These are phyloP conservation scores for Fusarium sp. DNA, from an alignment of 2,329 filamentous ascomycete species.

Conservation along the genomic window DNA sequence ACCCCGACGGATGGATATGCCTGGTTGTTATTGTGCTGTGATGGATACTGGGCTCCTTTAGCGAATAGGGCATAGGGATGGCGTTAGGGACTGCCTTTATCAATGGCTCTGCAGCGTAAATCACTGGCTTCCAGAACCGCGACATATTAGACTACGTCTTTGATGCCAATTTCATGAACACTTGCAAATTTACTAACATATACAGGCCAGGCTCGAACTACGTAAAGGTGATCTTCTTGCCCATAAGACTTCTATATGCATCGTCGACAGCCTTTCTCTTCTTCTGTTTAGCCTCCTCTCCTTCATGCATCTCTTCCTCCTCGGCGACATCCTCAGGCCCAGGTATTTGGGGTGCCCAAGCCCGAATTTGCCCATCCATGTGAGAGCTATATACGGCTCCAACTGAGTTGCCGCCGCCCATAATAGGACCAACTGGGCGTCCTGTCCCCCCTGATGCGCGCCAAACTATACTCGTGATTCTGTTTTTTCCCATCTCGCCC, in stretches of 20 bases:
- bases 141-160: not conserved
- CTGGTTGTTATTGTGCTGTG: slow-evolving; percentile 79
- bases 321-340: slow-evolving; percentile 62
- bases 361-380: slow-evolving; percentile 82
- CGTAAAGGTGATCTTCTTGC: slow-evolving; percentile 73
- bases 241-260: slow-evolving; percentile 81
- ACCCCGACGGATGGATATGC: slow-evolving; percentile 92
- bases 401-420: slow-evolving; percentile 63
- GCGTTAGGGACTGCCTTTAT: slow-evolving; percentile 20
- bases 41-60: slow-evolving; percentile 10
- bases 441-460: slow-evolving; percentile 68
- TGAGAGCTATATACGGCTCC: slow-evolving; percentile 81
- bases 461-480: slow-evolving; percentile 83
- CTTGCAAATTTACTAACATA: not conserved
- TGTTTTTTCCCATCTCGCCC: slow-evolving; percentile 69
- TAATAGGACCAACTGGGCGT: slow-evolving; percentile 66
- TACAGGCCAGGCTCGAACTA: slow-evolving; percentile 23
- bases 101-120: not conserved
- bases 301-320: slow-evolving; percentile 53
- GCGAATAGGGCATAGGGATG: slow-evolving; percentile 21
- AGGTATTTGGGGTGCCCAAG: slow-evolving; percentile 74
- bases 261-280: slow-evolving; percentile 85
- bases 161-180: not conserved
- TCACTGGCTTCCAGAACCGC: not conserved
- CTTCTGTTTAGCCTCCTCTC: slow-evolving; percentile 60